A percentile compares a stretch with the other conserved stretches of the same genome.
phyloP scores from a whole-genome alignment of 371 early-diverging fungal genomes.

The Syncephalastrum monosporum region DNA sequence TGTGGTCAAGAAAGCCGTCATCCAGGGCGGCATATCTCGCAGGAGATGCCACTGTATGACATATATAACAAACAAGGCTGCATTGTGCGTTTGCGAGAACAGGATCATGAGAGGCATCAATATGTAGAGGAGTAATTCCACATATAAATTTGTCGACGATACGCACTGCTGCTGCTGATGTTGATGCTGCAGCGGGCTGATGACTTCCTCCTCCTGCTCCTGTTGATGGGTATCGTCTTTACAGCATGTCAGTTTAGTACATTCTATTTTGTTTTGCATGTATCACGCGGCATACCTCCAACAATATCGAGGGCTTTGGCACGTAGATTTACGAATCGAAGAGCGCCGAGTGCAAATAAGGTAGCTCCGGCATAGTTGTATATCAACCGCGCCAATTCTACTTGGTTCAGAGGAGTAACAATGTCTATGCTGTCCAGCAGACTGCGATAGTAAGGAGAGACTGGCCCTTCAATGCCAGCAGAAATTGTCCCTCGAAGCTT shows the following conservation, averaged over 20 bases:
- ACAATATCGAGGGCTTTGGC: slow-evolving; percentile 2
- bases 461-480: too few species aligned
- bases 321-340: slow-evolving; percentile 33
- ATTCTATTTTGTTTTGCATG: not conserved
- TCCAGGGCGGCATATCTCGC: slow-evolving; percentile 25
- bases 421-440: slow-evolving; percentile 11
- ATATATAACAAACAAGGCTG: slow-evolving; percentile 58
- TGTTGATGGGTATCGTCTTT: not conserved
- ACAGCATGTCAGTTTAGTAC: too few species aligned
- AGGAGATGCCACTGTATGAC: slow-evolving; percentile 47
- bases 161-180: not conserved
- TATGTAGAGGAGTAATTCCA: slow-evolving; percentile 29
- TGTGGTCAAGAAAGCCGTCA: slow-evolving; percentile 17
- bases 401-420: slow-evolving; percentile 24
- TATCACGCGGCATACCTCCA: too few species aligned
- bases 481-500: slow-evolving; percentile 14
- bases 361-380: slow-evolving; percentile 39
- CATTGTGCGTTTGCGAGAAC: slow-evolving; percentile 61
- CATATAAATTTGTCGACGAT: slow-evolving; percentile 7
- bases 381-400: slow-evolving; percentile 36
- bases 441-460: too few species aligned
- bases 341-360: slow-evolving; percentile 24
- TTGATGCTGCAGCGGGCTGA: slow-evolving; percentile 11
- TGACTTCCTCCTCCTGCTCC: slow-evolving; percentile 1
- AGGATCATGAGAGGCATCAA: slow-evolving; percentile 56